phyloP scores from a whole-genome alignment of 2,329 filamentous ascomycete genomes.

The Capronia americana region DNA sequence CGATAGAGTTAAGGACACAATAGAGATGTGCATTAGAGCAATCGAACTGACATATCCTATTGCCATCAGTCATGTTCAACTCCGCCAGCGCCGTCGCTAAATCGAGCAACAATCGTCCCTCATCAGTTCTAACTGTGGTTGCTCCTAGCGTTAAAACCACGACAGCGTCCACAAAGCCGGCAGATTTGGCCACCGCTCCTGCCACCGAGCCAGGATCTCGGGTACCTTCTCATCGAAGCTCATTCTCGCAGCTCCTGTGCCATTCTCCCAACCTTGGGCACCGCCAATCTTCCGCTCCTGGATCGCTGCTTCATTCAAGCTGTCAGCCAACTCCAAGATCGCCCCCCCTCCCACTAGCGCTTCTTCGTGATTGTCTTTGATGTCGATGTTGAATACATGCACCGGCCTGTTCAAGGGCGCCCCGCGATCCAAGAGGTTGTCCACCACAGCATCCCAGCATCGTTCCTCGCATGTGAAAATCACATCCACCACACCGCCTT shows the following conservation, averaged over 20 bases:
- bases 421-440: slow-evolving; percentile 86
- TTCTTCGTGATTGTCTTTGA: slow-evolving; percentile 98
- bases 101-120: not conserved
- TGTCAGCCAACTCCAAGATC: slow-evolving; percentile 88
- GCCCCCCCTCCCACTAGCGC: slow-evolving; percentile 87
- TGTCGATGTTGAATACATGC: slow-evolving; percentile 98
- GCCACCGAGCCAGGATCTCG: slow-evolving; percentile 89
- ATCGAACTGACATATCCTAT: not conserved
- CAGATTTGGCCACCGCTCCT: slow-evolving; percentile 90
- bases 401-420: slow-evolving; percentile 88
- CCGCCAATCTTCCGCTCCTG: slow-evolving; percentile 76
- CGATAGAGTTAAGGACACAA: not conserved
- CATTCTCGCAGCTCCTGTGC: slow-evolving; percentile 68
- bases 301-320: slow-evolving; percentile 77
- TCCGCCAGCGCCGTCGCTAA: slow-evolving; percentile 34
- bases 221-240: slow-evolving; percentile 93
- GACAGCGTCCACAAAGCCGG: slow-evolving; percentile 93
- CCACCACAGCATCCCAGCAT: slow-evolving; percentile 97
- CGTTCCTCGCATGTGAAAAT: slow-evolving; percentile 98
- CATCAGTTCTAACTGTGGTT: not conserved
- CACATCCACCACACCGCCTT: slow-evolving; percentile 88
- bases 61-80: not conserved
- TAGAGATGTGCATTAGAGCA: slow-evolving; percentile 3
- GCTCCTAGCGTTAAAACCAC: slow-evolving; percentile 72
- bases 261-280: slow-evolving; percentile 71